Percentiles rank a stretch among this genome's conserved stretches.
phyloP scores from a whole-genome alignment of 202 grass and related monocot species.

The Schoenoplectus tabernaemontani region DNA sequence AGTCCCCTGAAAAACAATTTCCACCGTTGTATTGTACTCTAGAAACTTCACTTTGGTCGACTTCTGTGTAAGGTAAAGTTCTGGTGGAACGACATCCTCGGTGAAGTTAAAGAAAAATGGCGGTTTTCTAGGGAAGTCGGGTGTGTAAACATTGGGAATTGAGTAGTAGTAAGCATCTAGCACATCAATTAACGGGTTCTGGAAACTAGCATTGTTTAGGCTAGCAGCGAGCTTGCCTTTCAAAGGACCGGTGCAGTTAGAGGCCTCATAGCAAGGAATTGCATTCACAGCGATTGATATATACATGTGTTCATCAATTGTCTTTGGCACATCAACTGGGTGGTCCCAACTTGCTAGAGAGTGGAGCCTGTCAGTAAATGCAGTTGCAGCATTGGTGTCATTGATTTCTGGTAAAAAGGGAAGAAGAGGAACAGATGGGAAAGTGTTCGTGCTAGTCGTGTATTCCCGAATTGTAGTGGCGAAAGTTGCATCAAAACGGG shows the following conservation, averaged over 20 bases:
- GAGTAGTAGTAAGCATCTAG: slow-evolving; percentile 31
- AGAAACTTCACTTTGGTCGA: slow-evolving; percentile 46
- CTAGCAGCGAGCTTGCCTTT: slow-evolving; percentile 27
- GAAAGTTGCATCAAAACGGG: slow-evolving; percentile 2
- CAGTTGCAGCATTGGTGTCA: slow-evolving; percentile 27
- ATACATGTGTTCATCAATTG: slow-evolving; percentile 45
- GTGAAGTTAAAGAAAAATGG: slow-evolving; percentile 34
- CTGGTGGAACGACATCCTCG: not conserved
- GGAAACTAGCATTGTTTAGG: slow-evolving; percentile 53
- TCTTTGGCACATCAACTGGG: slow-evolving; percentile 31
- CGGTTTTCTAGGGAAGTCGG: slow-evolving; percentile 16
- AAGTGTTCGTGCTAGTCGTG: not conserved
- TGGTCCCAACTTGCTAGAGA: slow-evolving; percentile 34
- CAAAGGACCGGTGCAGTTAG: not conserved
- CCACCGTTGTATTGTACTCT: slow-evolving; percentile 43
- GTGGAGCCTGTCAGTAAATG: slow-evolving; percentile 28
- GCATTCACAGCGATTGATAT: slow-evolving; percentile 34
- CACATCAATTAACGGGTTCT: not conserved
- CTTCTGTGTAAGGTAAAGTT: not conserved
- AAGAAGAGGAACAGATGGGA: not conserved
- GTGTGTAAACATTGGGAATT: not conserved
- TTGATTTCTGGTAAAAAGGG: slow-evolving; percentile 23
- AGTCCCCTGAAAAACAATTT: slow-evolving; percentile 57
- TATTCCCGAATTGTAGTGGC: slow-evolving; percentile 49
- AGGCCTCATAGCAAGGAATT: slow-evolving; percentile 6